Conservation (phyloP, 106 monocot species). For the Posidonia australis region DNA sequence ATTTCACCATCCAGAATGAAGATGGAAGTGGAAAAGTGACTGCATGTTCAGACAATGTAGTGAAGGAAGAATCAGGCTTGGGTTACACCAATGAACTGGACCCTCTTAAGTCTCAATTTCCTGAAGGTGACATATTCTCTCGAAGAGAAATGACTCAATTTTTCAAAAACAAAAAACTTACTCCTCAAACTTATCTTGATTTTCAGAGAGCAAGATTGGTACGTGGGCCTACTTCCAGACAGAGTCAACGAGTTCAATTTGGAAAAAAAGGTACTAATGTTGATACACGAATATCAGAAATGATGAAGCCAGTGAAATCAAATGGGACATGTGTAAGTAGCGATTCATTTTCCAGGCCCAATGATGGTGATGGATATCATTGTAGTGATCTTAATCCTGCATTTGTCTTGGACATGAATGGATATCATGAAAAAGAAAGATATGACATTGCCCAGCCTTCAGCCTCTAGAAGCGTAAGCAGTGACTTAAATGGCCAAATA, state of each 20-base stretch:
- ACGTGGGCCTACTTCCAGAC: slow-evolving; percentile 8
- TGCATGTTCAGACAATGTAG: slow-evolving; percentile 8
- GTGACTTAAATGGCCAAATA: slow-evolving; percentile 10
- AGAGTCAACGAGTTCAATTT: slow-evolving; percentile 3
- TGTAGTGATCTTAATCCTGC: slow-evolving; percentile 15
- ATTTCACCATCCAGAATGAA: not conserved
- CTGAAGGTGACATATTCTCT: slow-evolving; percentile 77
- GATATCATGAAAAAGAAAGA: slow-evolving; percentile 10
- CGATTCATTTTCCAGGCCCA: not conserved
- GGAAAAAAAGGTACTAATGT: slow-evolving; percentile 17
- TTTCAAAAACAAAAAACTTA: slow-evolving; percentile 37
- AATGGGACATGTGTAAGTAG: slow-evolving; percentile 19
- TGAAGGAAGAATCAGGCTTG: slow-evolving; percentile 10
- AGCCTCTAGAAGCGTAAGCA: slow-evolving; percentile 5
- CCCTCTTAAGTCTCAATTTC: slow-evolving; percentile 74
- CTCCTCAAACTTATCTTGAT: slow-evolving; percentile 43
- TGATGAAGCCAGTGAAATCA: slow-evolving; percentile 14
- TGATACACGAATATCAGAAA: slow-evolving; percentile 11
- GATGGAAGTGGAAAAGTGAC: not conserved
- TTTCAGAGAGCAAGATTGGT: slow-evolving; percentile 23
- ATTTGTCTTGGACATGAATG: slow-evolving; percentile 16
- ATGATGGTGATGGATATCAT: slow-evolving; percentile 8
- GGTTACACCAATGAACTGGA: slow-evolving; percentile 25
- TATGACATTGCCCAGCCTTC: slow-evolving; percentile 10
- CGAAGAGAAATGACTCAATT: slow-evolving; percentile 53